Base-by-base conservation (phyloP, 306 rosid species). In the Argentina anserina region DNA sequence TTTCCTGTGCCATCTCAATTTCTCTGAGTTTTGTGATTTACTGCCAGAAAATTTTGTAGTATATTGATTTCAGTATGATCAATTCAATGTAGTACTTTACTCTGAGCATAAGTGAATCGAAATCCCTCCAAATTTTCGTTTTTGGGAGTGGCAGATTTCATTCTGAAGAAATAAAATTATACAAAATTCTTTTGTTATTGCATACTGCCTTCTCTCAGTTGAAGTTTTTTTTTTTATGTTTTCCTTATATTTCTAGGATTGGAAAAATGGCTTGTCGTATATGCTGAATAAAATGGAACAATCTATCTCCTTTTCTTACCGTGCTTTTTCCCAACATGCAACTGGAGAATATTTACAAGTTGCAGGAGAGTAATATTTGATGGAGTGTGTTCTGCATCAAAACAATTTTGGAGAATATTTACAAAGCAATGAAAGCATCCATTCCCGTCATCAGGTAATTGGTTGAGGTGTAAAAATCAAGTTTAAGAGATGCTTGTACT, bases 21-120 rank as follows among this genome's bases (percentile, higher is more conserved):
- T 78, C 65, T 17, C 74, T 77, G 79, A 74, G 50, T 77, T 77
- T 76, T 77, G 81, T 59, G 74, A 39, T 65, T 69, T 79, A 37
- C 58, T 9, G 70, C 82, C 68, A 58, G 80, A 77, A 67, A 59
- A 71, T 28, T 37, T 40, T 70, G 55, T 39, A 49, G 72, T 20
- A 18, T 9, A 56, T 42, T 71, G 11, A 23, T 39, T 67, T 70
- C 47, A 43, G 39, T 71, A 4, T 62, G 41, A 34, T 46, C 43
- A 65, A 65, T 52, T 65, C n/a, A 69, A 55, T 56, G 25, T 53
- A 42, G 14, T 59, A 49, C 15, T 20, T 39, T 46, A n/a, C 42
- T 15, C 39, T 37, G 74, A 37, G 74, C 28, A 37, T 13, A 64
- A 40, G 60, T 15, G 34, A 67, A 49, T 78, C n/a, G 3, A 31